Conservation (phyloP, 176 grass and related monocot genomes). For the Musa troglodytarum region DNA sequence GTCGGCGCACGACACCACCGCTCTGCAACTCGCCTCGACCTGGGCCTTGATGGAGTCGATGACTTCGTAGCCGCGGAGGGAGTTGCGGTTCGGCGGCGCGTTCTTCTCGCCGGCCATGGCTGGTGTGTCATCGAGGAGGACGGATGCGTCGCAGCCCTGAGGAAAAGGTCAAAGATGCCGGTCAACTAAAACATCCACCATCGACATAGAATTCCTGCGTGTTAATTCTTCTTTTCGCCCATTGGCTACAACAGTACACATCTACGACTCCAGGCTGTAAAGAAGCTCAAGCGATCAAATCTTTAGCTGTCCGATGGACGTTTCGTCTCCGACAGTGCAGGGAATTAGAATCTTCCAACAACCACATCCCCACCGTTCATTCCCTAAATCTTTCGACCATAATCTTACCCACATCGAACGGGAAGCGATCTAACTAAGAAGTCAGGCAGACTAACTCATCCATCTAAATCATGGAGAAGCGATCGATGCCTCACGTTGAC, state of each 20-base stretch:
- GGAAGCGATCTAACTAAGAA: background rate
- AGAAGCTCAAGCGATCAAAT: background rate
- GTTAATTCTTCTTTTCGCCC: too few relatives aligned
- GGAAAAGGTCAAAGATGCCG: background rate
- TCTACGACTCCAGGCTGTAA: background rate
- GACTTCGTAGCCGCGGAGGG: conserved; percentile 4
- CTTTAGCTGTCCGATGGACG: too few relatives aligned
- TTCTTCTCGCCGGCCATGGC: conserved; percentile 7
- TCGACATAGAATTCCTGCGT: too few relatives aligned
- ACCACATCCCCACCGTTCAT: too few relatives aligned
- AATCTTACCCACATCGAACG: too few relatives aligned
- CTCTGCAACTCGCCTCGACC: background rate
- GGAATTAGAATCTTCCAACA: too few relatives aligned
- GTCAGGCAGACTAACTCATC: background rate
- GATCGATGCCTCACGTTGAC: conserved; percentile 34
- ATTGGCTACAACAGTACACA: too few relatives aligned
- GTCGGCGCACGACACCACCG: conserved; percentile 5
- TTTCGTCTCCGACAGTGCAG: too few relatives aligned
- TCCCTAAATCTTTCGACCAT: too few relatives aligned
- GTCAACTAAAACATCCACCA: background rate
- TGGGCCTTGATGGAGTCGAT: conserved; percentile 8
- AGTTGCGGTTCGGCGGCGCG: conserved; percentile 1
- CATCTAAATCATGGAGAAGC: background rate
- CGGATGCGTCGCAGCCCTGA: conserved; percentile 10
- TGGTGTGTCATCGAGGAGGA: conserved; percentile 3